These are phyloP conservation scores for Apiospora koreana DNA, from an alignment of 2,329 filamentous ascomycete species.

Conservation along the genomic window DNA sequence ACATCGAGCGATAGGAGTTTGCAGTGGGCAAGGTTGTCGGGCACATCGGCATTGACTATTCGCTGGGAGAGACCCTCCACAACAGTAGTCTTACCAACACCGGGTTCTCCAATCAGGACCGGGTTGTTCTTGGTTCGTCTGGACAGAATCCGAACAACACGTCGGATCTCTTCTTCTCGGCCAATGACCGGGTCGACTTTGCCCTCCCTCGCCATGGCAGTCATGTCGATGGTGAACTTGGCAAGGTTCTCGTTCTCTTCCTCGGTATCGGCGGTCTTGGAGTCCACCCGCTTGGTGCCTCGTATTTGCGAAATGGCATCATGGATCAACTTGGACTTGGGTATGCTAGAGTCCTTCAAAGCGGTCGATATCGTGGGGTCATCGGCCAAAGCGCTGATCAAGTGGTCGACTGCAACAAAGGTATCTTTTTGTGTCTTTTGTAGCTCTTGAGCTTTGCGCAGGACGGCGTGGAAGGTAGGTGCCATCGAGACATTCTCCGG, in stretches of 20 bases:
- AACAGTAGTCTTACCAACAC: slow-evolving; percentile 98
- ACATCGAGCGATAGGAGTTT: slow-evolving; percentile 94
- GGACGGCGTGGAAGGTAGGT: slow-evolving; percentile 77
- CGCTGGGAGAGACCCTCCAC: slow-evolving; percentile 94
- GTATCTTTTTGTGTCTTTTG: slow-evolving; percentile 98
- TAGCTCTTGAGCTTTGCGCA: slow-evolving; percentile 82
- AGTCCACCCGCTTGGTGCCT: slow-evolving; percentile 91
- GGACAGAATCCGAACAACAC: slow-evolving; percentile 89
- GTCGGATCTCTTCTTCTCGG: slow-evolving; percentile 90
- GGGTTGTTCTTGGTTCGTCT: slow-evolving; percentile 98
- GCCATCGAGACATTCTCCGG: slow-evolving; percentile 85
- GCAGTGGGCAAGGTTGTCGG: slow-evolving; percentile 91
- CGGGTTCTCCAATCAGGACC: slow-evolving; percentile 94
- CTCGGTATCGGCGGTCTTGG: slow-evolving; percentile 92
- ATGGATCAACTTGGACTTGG: slow-evolving; percentile 87
- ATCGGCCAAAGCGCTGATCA: slow-evolving; percentile 83
- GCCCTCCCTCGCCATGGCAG: slow-evolving; percentile 90
- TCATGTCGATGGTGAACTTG: slow-evolving; percentile 99
- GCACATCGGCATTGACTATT: slow-evolving; percentile 95
- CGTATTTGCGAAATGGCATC: slow-evolving; percentile 89
- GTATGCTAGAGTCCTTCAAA: slow-evolving; percentile 85
- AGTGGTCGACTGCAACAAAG: slow-evolving; percentile 91
- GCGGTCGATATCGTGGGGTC: slow-evolving; percentile 72
- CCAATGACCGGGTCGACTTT: slow-evolving; percentile 98
- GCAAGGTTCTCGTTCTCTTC: slow-evolving; percentile 92